Base-by-base conservation (phyloP, 2,329 filamentous ascomycete species). In the Colletotrichum graminicola region DNA sequence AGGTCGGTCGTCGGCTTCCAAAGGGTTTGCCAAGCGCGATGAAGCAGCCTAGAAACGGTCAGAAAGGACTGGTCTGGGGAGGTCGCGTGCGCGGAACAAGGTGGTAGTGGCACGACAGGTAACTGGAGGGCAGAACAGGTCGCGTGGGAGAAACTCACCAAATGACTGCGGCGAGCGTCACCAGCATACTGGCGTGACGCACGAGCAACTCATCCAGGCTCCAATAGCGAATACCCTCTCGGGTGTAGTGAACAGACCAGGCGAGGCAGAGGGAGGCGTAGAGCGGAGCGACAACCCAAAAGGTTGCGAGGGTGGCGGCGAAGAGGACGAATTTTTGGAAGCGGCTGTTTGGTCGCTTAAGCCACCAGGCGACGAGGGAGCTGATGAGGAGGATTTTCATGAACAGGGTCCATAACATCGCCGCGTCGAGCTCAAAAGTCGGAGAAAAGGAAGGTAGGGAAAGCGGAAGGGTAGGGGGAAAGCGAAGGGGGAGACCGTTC, bases 1-100 rank as follows among this genome's bases (percentile, higher is more conserved):
- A 99, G 89, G 74, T 97, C 91, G 68, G 95, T 93, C 67, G 97
- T 94, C 32, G 95, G 94, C 77, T 95, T 97, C 82, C 93, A 92
- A 65, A 98, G 87, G 47, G 97, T 96, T 79, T 95, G 93, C 84
- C 93, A 94, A 73, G 94, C 93, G 79, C 96, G 92, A 80, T 93
- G 92, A 71, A 94, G 86, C 73, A 97, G 88, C 94, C 94, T 96
- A 65, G 26, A 66, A 29, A 12, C 39, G 51, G 59, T 21, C 47
- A 47, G 66, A 23, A 52, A 26, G 55, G 32, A 32, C 23, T 26
- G 5, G 39, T 14, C n/a, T 26, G 18, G 6, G 60, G 12, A 36
- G 36, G 34, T 71, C 66, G 45, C 49, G 59, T 54, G 47, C 14
- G 62, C 64, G n/a, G 16, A 23, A 14, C 29, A 16, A 32, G 23